Base-by-base conservation (phyloP, 2,329 filamentous ascomycete genomes). In the Exophiala phaeomuriformis region DNA sequence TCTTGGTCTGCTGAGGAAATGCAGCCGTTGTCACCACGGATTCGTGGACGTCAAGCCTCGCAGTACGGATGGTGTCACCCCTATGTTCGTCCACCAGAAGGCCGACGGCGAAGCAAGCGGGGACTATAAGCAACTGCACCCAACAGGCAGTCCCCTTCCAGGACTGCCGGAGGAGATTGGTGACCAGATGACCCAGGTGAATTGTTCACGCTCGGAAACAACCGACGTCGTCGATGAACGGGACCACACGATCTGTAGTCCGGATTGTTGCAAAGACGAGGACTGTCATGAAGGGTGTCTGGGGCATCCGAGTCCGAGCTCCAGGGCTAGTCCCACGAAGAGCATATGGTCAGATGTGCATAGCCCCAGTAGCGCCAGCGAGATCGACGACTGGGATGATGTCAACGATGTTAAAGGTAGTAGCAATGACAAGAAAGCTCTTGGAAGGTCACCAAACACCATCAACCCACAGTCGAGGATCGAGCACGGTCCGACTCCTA, bases 251-350 rank as follows among this genome's bases (percentile, higher is more conserved):
- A 53, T 41, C 28, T 64, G 61, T 41, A 63, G 60, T 35, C 60
- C 60, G 5, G 53, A 57, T 32, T 64, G 61, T 43, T 64, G 61
- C 46, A 55, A 54, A 39, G 47, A 52, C 8, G 42, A 50, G 10
- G 60, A 60, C 39, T 61, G 57, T 55, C 61, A 64, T 48, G 60
- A 54, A 46, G 55, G 60, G 6, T 64, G 61, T 49, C 49, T 64
- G 3, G 61, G 61, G 33, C 61, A 64, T 51, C 49, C 58, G 8
- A 61, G 60, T 48, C 58, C 59, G 19, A 50, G 32, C 37, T 30
- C 52, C 31, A 53, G 47, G 8, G 33, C 45, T 29, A 49, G 47
- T 48, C 51, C 54, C 27, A 51, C 41, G 4, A 53, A 54, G 42
- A 56, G 47, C 36, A 55, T 50, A 36, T 58, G 47, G 54, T 58